Percentiles rank a stretch among this genome's conserved stretches.
phyloP scores from a whole-genome alignment of 495 filamentous ascomycete genomes.

The Darksidea phi region DNA sequence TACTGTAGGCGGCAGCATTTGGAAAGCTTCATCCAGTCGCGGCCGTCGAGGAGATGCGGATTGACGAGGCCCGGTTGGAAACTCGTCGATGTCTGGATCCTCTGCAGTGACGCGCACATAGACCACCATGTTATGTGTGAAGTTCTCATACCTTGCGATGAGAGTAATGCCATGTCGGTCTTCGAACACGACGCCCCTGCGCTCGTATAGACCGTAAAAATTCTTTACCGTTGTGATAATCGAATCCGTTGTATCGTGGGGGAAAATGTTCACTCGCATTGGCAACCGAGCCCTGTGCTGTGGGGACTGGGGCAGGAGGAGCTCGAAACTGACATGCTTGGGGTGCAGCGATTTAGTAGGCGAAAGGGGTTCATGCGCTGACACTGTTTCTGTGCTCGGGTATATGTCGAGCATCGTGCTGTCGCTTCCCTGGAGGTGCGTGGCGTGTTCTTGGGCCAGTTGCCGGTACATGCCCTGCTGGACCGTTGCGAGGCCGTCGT shows the following conservation, averaged over 20 bases:
- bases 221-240: constrained; percentile 97
- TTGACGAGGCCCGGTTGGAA: constrained; percentile 21
- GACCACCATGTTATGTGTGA: constrained; percentile 82
- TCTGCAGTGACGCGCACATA: constrained; percentile 86
- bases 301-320: constrained; percentile 71
- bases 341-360: constrained; percentile 29
- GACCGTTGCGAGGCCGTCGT: constrained; percentile 12
- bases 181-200: constrained; percentile 83
- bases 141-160: constrained; percentile 93
- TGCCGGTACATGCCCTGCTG: constrained; percentile 47
- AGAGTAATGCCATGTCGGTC: constrained; percentile 81
- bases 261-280: constrained; percentile 86
- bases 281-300: constrained; percentile 77
- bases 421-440: constrained; percentile 12
- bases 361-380: constrained; percentile 17
- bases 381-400: constrained; percentile 21
- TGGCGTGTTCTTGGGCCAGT: constrained; percentile 13
- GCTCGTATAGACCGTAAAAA: constrained; percentile 89
- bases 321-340: constrained; percentile 60
- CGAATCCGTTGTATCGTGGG: constrained; percentile 91
- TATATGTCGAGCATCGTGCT: constrained; percentile 18
- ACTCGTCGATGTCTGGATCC: constrained; percentile 23
- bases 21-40: constrained; percentile 42
- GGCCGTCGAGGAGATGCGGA: constrained; percentile 42
- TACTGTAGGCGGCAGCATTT: constrained; percentile 50